Evolutionary conservation across 805 yeast genomes (phyloP), one percentile per base, ranked within the genome.

Genomic region (Pichia insulana): DNA sequence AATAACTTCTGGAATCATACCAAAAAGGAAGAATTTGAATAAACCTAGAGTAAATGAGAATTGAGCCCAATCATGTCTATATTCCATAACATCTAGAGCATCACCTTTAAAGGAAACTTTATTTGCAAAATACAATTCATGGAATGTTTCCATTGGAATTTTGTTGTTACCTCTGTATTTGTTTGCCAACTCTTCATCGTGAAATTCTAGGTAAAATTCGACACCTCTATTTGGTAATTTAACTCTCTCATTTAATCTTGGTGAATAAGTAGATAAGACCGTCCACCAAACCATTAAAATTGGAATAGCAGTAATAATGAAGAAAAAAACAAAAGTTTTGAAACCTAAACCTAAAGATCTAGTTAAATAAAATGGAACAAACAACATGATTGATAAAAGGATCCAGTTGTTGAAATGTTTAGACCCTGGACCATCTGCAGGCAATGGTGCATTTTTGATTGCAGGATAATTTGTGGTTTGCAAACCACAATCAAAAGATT

Each of bases 121-220:
- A 55, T 80, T 80, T 43, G 73, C 88, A 61, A 87, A 87, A 65
- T 76, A 88, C 53, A 84, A 73, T 65, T 87, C 92, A 58, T 83
- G 89, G 80, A 88, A 87, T 13, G 94, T 84, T 65, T 86, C 95
- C 78, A 83, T 81, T 54, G 96, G 95, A 56, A 87, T 83, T 68
- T 88, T 87, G 57, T 71, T 68, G 53, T 68, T 59, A 47, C 95
- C 95, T 39, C 67, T 65, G 68, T 86, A 86, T 65, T 81, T 80
- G 36, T 69, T 67, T 53, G 76, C 76, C 48, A 83, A 69, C 51
- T 70, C 83, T 2, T 74, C 77, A 50, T 83, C 83, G 63, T 85
- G 90, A 73, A 81, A 87, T 53, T 82, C 86, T 53, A 87, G 68
- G 64, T 88, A 87, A 63, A 77, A 71, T 57, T 83, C 83, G 50